Base-by-base conservation (phyloP, 2,329 filamentous ascomycete genomes). In the Ascochyta pisi region DNA sequence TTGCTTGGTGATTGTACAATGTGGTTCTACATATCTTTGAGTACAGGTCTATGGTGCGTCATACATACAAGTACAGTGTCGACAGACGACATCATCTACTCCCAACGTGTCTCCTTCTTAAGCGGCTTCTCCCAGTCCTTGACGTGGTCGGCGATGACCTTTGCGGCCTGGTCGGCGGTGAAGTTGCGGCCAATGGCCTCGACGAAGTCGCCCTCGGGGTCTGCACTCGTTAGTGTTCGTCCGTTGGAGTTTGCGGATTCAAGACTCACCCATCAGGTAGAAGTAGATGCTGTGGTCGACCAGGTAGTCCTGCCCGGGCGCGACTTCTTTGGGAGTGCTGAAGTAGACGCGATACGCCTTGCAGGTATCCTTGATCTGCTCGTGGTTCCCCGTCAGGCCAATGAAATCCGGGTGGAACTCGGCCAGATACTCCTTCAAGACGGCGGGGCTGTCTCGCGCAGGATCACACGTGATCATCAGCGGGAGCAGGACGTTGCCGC, bases 211-310 rank as follows among this genome's bases (percentile, higher is more conserved):
- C 94, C 94, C 67, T 98, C 93, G 0, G 95, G 95, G 75, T 98
- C 95, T 87, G 48, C 50, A 43, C n/a, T 26, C 40, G 65, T 74
- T 55, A 74, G 69, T 42, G 19, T n/a, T 31, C 10, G n/a, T 13
- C 24, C 24, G 33, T 12, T 35, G 6, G 9, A 24, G 13, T 16
- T 22, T 3, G 22, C 48, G 16, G 9, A 9, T 16, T 10, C 13
- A 22, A 51, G 45, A 79, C 83, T 76, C 74, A 87, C 85, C 85
- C 95, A 99, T 99, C 65, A 99, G 80, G 77, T 99, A 99, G 71
- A 99, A 99, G 82, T 99, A 99, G 67, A 99, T 99, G 77, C 92
- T 97, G 80, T 99, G 95, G 76, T 99, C 95, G 12, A 99, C 95
- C 67, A 99, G 78, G 75, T 99, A 99, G 77, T 99, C 95, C 81